Conservation (phyloP, 208 protist genomes). For the Porcisia deanei region DNA sequence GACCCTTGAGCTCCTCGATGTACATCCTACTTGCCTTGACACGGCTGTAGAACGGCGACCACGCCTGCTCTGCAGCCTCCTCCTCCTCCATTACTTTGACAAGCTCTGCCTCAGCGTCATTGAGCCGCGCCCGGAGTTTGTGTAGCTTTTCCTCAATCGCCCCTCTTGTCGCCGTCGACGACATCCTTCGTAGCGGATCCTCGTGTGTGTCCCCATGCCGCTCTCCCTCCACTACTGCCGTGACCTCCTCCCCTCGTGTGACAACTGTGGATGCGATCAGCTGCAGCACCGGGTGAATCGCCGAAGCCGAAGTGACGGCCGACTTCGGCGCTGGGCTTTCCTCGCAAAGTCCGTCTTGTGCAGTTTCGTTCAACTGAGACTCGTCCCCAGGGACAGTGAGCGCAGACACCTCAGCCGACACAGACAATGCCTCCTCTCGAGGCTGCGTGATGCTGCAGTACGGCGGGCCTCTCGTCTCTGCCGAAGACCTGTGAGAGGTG, state of each 20-base stretch:
- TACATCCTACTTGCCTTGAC: slow-evolving; percentile 42
- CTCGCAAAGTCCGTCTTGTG: background rate
- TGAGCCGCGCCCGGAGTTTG: background rate
- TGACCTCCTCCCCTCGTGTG: background rate
- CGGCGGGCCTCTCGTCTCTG: slow-evolving; percentile 4
- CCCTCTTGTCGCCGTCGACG: background rate
- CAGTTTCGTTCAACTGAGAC: background rate
- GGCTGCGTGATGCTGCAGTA: slow-evolving; percentile 22
- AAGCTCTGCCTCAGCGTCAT: slow-evolving; percentile 14
- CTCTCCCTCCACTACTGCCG: background rate
- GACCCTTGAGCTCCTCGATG: slow-evolving; percentile 42
- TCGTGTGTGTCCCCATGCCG: background rate
- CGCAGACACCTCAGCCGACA: slow-evolving; percentile 31
- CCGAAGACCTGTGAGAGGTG: background rate
- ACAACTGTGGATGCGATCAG: slow-evolving; percentile 5
- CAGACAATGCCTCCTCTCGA: slow-evolving; percentile 13
- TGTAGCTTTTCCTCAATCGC: background rate
- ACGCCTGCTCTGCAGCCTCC: slow-evolving; percentile 30
- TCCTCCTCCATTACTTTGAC: slow-evolving; percentile 18
- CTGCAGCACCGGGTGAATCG: slow-evolving; percentile 11
- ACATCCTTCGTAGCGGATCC: background rate
- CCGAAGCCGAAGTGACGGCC: background rate
- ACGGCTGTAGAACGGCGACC: slow-evolving; percentile 39
- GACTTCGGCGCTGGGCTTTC: background rate
- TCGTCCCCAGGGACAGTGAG: slow-evolving; percentile 15